Conservation (phyloP, 257 asterid genomes). For the Rauvolfia tetraphylla region DNA sequence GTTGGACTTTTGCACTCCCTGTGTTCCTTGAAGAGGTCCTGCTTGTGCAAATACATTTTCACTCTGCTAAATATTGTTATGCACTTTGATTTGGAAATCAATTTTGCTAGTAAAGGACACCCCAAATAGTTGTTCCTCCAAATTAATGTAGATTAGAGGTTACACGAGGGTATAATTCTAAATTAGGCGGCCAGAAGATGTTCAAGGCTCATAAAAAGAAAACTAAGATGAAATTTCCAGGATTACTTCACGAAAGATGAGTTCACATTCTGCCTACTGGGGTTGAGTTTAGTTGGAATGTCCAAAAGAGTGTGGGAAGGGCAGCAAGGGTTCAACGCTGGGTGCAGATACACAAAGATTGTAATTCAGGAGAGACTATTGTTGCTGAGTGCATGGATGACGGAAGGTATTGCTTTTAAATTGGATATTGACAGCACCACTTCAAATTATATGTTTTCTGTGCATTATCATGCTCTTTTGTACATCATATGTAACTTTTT, state of each 20-base stretch:
- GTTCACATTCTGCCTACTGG: neutral
- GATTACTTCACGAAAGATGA: neutral
- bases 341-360: neutral
- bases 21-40: slow-evolving; percentile 2
- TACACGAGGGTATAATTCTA: neutral
- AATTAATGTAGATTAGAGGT: neutral
- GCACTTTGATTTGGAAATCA: neutral
- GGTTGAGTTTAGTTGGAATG: neutral
- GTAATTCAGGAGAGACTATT: neutral
- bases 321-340: neutral
- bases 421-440: neutral
- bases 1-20: slow-evolving; percentile 1
- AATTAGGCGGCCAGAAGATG: neutral
- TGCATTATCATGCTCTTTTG: neutral
- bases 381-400: neutral
- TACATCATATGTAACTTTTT: neutral
- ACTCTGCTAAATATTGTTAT: neutral
- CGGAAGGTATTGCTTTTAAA: neutral
- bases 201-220: neutral
- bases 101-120: neutral
- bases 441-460: neutral
- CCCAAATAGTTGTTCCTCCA: neutral
- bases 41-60: neutral
- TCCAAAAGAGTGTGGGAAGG: neutral
- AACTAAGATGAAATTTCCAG: neutral